phyloP scores from a whole-genome alignment of 352 stramenopile species.

The Globisporangium polare region DNA sequence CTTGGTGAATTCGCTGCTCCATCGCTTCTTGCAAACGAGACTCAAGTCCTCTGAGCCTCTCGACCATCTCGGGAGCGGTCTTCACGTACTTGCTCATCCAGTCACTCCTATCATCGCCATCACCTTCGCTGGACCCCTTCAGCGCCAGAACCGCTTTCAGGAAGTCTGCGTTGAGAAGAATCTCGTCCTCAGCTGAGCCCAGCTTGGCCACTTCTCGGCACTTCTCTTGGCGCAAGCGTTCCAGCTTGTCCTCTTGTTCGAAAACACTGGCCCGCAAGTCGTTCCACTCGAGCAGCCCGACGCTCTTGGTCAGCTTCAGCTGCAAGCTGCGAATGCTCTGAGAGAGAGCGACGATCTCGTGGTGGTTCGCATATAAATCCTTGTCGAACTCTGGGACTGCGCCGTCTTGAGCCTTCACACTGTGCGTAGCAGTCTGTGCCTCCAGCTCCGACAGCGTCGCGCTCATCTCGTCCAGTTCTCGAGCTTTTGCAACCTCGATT shows the following conservation, averaged over 20 bases:
- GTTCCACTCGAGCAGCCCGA: slow-evolving; percentile 53
- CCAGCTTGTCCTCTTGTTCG: slow-evolving; percentile 40
- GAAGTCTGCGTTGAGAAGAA: slow-evolving; percentile 63
- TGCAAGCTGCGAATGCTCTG: slow-evolving; percentile 48
- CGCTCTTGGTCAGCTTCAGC: slow-evolving; percentile 50
- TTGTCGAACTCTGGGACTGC: slow-evolving; percentile 24
- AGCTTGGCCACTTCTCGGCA: slow-evolving; percentile 34
- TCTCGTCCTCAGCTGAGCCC: slow-evolving; percentile 42
- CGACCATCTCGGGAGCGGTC: slow-evolving; percentile 41
- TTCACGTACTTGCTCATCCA: slow-evolving; percentile 51
- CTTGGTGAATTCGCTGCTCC: background rate
- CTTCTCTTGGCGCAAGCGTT: slow-evolving; percentile 26
- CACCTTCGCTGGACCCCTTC: slow-evolving; percentile 12
- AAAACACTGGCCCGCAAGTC: slow-evolving; percentile 44
- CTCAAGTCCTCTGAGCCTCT: slow-evolving; percentile 43
- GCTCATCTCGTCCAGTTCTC: slow-evolving; percentile 33
- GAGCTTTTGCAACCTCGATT: slow-evolving; percentile 37
- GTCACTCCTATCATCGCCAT: background rate
- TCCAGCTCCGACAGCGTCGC: slow-evolving; percentile 37
- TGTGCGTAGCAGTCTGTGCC: background rate
- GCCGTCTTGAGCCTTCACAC: background rate
- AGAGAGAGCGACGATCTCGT: slow-evolving; percentile 37
- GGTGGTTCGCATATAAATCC: slow-evolving; percentile 38
- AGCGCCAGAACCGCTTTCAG: slow-evolving; percentile 38
- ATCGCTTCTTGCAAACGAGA: slow-evolving; percentile 32